These are phyloP conservation scores for Penicillium sp. DNA, from an alignment of 2,329 filamentous ascomycete species.

Conservation along the genomic window DNA sequence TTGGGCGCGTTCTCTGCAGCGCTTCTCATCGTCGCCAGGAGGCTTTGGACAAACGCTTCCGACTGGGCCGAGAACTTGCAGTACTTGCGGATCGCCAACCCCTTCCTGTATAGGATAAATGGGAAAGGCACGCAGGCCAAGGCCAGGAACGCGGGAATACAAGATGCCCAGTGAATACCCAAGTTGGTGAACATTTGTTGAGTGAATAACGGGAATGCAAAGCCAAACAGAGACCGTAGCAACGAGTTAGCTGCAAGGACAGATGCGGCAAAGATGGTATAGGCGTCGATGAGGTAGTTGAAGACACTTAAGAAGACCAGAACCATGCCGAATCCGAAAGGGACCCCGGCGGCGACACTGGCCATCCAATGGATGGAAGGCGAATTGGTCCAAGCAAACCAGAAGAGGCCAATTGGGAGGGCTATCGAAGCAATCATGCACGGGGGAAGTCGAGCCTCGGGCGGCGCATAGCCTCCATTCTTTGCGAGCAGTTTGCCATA, in stretches of 20 bases:
- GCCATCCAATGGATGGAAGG: constrained; percentile 56
- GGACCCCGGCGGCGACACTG: constrained; percentile 49
- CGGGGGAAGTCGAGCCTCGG: constrained; percentile 63
- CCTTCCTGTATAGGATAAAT: constrained; percentile 47
- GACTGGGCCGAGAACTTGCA: constrained; percentile 44
- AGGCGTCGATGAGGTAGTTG: constrained; percentile 18
- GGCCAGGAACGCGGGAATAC: constrained; percentile 48
- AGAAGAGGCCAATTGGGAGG: constrained; percentile 64
- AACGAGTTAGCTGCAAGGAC: constrained; percentile 12
- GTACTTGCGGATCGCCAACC: constrained; percentile 38
- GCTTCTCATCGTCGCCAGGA: too few species aligned
- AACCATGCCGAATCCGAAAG: constrained; percentile 57
- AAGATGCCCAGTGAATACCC: constrained; percentile 42
- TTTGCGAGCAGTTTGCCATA: constrained; percentile 47
- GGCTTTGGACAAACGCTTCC: constrained; percentile 23
- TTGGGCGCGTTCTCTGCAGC: too few species aligned
- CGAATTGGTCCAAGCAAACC: constrained; percentile 66
- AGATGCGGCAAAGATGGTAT: constrained; percentile 16
- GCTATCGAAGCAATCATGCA: constrained; percentile 61
- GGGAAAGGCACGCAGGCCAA: constrained; percentile 46
- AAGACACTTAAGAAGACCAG: constrained; percentile 31
- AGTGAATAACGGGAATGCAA: constrained; percentile 13
- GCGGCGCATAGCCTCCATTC: constrained; percentile 53
- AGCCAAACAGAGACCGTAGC: constrained; percentile 11
- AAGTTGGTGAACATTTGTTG: constrained; percentile 13